Evolutionary conservation across 345 rosid species (phyloP).

Genomic region (Draba incana): DNA sequence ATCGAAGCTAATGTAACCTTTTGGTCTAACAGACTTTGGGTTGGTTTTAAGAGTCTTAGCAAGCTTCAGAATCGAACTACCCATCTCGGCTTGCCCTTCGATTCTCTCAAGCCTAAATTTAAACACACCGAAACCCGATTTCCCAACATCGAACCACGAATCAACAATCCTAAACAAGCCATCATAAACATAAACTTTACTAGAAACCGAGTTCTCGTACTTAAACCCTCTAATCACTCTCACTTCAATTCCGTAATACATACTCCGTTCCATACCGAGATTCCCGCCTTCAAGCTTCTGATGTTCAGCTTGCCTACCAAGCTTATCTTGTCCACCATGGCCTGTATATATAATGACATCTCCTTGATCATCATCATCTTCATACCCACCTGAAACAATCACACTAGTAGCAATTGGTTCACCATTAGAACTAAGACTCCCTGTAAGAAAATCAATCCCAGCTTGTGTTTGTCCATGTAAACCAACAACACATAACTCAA

Average conservation of each 20-base stretch:
- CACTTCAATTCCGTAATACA: constrained; percentile 79
- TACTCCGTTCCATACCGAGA: constrained; percentile 80
- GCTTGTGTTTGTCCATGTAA: constrained; percentile 85
- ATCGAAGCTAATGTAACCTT: constrained; percentile 78
- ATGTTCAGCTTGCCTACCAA: constrained; percentile 59
- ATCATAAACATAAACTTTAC: constrained; percentile 82
- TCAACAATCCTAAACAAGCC: constrained; percentile 80
- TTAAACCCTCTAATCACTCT: constrained; percentile 80
- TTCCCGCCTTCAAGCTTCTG: constrained; percentile 95
- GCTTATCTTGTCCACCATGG: constrained; percentile 86
- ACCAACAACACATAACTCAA: constrained; percentile 85
- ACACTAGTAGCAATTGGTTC: constrained; percentile 90
- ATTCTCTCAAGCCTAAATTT: constrained; percentile 76
- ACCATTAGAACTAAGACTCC: constrained; percentile 66
- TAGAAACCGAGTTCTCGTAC: constrained; percentile 53
- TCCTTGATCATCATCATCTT: constrained; percentile 79
- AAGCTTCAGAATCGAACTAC: constrained; percentile 65
- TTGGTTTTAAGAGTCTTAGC: constrained; percentile 59
- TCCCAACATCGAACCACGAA: constrained; percentile 91
- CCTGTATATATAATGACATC: constrained; percentile 77
- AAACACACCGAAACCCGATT: constrained; percentile 87
- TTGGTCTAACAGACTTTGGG: constrained; percentile 67
- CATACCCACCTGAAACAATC: constrained; percentile 89
- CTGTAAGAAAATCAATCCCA: constrained; percentile 78
- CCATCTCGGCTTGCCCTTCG: constrained; percentile 84